Evolutionary conservation across 345 rosid species (phyloP).

Genomic region (Eucalyptus albens): DNA sequence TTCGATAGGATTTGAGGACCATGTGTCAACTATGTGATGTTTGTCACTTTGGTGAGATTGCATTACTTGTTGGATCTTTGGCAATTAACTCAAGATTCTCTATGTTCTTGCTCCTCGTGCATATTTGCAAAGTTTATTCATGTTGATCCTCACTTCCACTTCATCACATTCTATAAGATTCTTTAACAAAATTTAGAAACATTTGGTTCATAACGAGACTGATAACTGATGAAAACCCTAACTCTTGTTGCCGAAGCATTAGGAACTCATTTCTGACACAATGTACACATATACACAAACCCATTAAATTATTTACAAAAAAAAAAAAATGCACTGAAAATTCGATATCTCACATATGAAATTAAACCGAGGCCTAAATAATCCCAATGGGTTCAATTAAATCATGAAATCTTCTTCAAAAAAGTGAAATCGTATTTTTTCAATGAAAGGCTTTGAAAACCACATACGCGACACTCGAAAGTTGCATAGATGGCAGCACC

Average conservation of each 20-base stretch:
- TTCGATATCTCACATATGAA: neutral
- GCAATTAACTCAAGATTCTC: neutral
- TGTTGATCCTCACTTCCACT: neutral
- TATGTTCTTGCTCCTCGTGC: neutral
- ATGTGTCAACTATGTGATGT: neutral
- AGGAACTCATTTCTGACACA: neutral
- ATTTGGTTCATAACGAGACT: neutral
- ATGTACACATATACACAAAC: neutral
- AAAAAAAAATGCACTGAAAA: neutral
- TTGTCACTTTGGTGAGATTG: neutral
- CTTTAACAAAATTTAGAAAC: neutral
- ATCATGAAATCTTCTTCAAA: neutral
- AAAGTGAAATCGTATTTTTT: neutral
- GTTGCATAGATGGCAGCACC: neutral
- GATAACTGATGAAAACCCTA: neutral
- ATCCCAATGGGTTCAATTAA: neutral
- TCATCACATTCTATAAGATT: neutral
- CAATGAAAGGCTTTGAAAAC: neutral
- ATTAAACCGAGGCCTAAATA: neutral
- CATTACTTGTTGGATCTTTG: neutral
- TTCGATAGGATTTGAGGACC: neutral
- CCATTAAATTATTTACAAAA: too few relatives aligned
- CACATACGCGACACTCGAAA: fast-evolving
- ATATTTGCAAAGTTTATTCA: neutral
- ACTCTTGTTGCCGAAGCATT: neutral